Evolutionary conservation across 306 rosid species (phyloP).

Genomic region (Cucurbita argyrosperma): DNA sequence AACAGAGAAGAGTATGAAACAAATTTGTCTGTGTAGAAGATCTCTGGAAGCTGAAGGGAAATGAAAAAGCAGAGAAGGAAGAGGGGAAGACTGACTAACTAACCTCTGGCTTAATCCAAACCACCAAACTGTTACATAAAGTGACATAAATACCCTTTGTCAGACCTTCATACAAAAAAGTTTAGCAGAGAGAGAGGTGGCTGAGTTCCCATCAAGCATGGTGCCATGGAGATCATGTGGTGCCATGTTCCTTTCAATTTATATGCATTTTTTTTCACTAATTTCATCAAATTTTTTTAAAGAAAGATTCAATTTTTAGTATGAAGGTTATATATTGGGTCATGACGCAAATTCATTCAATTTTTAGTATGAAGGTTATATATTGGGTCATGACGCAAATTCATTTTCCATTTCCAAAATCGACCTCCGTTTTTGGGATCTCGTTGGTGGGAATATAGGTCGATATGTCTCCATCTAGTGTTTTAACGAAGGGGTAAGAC

Average conservation of each 20-base stretch:
- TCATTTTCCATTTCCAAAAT: background rate
- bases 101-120: constrained; percentile 8
- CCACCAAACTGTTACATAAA: background rate
- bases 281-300: background rate
- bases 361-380: background rate
- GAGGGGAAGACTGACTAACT: constrained; percentile 4
- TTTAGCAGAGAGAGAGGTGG: background rate
- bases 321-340: background rate
- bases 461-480: no score
- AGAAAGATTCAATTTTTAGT: background rate
- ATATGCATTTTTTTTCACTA: background rate
- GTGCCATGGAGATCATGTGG: constrained; percentile 7
- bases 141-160: constrained; percentile 5
- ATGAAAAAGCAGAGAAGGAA: background rate
- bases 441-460: no score
- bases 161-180: background rate
- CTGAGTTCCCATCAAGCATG: constrained; percentile 8
- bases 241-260: constrained; percentile 8
- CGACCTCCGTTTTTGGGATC: no score
- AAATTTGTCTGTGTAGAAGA: background rate
- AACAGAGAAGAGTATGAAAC: background rate
- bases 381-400: background rate
- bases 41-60: background rate
- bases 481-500: no score
- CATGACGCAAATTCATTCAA: background rate